These are phyloP conservation scores for Forsythia suspensa DNA, from an alignment of 257 asterid genomes.

Conservation along the genomic window DNA sequence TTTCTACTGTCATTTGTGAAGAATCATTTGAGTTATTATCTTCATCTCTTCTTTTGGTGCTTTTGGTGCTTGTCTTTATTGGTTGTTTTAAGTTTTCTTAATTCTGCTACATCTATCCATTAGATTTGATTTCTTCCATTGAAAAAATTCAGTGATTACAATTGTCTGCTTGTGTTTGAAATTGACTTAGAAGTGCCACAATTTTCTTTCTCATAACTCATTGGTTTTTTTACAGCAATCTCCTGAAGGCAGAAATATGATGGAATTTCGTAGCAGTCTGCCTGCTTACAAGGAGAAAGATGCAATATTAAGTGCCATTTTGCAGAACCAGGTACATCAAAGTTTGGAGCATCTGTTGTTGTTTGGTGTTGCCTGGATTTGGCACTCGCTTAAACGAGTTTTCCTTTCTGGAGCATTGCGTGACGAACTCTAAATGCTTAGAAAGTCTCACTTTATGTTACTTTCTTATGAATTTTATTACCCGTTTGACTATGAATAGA, in stretches of 20 bases:
- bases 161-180: conserved; percentile 19
- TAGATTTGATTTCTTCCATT: neutral
- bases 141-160: conserved; percentile 2
- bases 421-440: conserved; percentile 4
- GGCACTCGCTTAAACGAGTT: conserved; percentile 11
- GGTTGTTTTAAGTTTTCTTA: neutral
- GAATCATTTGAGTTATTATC: neutral
- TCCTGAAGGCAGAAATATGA: conserved; percentile 69
- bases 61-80: conserved; percentile 4
- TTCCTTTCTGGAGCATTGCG: conserved; percentile 5
- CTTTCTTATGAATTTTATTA: neutral
- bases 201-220: conserved; percentile 4
- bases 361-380: conserved; percentile 17
- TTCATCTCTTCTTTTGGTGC: neutral
- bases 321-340: conserved; percentile 69
- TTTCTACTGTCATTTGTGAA: neutral
- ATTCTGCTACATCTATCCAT: neutral
- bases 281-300: conserved; percentile 88
- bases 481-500: conserved; percentile 7
- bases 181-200: conserved; percentile 17
- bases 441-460: neutral
- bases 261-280: conserved; percentile 69
- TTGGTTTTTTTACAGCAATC: conserved; percentile 54
- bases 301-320: conserved; percentile 69
- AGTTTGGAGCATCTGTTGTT: conserved; percentile 19